Evolutionary conservation across 2,329 filamentous ascomycete genomes (phyloP).

Genomic region (Westerdykella aurantiaca): DNA sequence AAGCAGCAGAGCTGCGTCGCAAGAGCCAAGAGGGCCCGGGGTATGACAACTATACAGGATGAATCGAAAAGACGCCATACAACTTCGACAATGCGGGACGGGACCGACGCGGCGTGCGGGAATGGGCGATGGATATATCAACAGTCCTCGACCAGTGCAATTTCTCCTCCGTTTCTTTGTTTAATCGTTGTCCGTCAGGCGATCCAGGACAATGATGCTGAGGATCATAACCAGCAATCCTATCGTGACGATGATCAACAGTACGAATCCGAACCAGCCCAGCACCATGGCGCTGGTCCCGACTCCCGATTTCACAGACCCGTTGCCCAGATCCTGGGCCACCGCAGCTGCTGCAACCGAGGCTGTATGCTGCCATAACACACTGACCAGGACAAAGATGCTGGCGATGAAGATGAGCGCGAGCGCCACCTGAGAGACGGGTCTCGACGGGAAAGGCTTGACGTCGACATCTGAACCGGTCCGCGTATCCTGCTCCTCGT

Average conservation of each 20-base stretch:
- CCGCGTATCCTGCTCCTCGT: constrained; percentile 75
- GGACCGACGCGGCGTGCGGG: too few species aligned
- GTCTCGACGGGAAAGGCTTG: constrained; percentile 86
- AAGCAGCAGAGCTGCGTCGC: constrained; percentile 20
- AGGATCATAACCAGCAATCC: constrained; percentile 94
- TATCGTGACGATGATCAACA: constrained; percentile 93
- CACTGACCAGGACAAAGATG: constrained; percentile 61
- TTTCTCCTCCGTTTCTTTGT: not conserved
- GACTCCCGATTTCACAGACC: constrained; percentile 77
- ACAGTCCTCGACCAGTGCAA: constrained; percentile 10
- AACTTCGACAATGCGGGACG: not conserved
- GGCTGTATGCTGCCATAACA: constrained; percentile 89
- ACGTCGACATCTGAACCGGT: constrained; percentile 79
- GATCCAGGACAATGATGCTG: constrained; percentile 74
- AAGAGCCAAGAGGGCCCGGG: constrained; percentile 16
- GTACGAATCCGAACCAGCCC: constrained; percentile 92
- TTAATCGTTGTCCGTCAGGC: constrained; percentile 45
- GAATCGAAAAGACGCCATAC: constrained; percentile 9
- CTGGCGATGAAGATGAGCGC: constrained; percentile 77
- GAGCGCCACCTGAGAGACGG: constrained; percentile 86
- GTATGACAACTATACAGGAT: constrained; percentile 22
- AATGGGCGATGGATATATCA: constrained; percentile 5
- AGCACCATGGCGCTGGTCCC: constrained; percentile 95
- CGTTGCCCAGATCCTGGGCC: constrained; percentile 87
- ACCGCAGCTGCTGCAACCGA: constrained; percentile 93